These are phyloP conservation scores for Auriscalpium microsporum DNA, from an alignment of 768 basidiomycete species.

Conservation along the genomic window DNA sequence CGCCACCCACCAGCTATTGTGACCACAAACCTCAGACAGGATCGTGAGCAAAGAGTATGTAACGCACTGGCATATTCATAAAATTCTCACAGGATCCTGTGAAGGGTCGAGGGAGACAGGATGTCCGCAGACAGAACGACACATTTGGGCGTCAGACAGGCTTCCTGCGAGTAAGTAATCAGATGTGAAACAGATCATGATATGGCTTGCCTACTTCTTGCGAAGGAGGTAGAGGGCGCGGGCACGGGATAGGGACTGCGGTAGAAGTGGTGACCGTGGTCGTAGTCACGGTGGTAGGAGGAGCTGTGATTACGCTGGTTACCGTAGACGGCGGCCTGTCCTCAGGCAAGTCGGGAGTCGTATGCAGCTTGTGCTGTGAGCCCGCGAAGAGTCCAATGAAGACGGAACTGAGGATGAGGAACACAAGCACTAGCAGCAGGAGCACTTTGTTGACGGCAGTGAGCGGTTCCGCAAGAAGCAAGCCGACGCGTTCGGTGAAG, in stretches of 20 bases:
- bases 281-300: slow-evolving; percentile 27
- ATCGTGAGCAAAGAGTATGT: not conserved
- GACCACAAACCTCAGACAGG: slow-evolving; percentile 7
- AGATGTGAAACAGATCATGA: not conserved
- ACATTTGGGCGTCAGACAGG: slow-evolving; percentile 74
- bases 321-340: slow-evolving; percentile 30
- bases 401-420: slow-evolving; percentile 77
- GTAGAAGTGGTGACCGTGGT: slow-evolving; percentile 26
- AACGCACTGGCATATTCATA: slow-evolving; percentile 85
- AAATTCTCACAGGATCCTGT: slow-evolving; percentile 92
- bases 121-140: slow-evolving; percentile 78
- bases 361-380: slow-evolving; percentile 65
- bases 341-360: slow-evolving; percentile 33
- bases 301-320: slow-evolving; percentile 31
- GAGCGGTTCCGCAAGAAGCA: slow-evolving; percentile 65
- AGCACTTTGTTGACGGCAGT: slow-evolving; percentile 81
- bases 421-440: slow-evolving; percentile 60
- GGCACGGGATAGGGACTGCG: slow-evolving; percentile 26
- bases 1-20: slow-evolving; percentile 81
- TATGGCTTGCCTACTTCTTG: slow-evolving; percentile 30
- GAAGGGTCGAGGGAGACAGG: slow-evolving; percentile 67
- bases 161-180: slow-evolving; percentile 31
- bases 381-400: slow-evolving; percentile 94
- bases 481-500: slow-evolving; percentile 40
- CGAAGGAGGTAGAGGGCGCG: slow-evolving; percentile 28